Evolutionary conservation across 306 rosid genomes (phyloP).

Genomic region (Quercus aquifolioides): DNA sequence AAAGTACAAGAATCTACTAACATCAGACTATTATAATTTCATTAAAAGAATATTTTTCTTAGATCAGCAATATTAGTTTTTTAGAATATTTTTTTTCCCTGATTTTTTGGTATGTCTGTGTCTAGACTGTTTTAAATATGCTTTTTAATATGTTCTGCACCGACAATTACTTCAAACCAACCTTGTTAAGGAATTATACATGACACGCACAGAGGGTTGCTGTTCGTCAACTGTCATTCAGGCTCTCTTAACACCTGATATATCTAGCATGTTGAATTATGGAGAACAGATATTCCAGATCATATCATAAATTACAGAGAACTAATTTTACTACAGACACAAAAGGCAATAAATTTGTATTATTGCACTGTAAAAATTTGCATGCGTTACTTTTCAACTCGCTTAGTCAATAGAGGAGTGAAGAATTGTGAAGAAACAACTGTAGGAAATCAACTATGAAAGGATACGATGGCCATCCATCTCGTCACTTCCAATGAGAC

Average conservation of each 20-base stretch:
- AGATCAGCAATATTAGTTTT: too few relatives aligned
- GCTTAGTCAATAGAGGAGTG: not conserved
- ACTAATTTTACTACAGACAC: not conserved
- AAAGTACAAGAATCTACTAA: too few relatives aligned
- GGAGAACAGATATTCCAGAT: slow-evolving; percentile 31
- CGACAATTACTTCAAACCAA: slow-evolving; percentile 31
- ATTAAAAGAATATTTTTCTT: too few relatives aligned
- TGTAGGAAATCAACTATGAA: slow-evolving; percentile 6
- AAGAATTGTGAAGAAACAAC: not conserved
- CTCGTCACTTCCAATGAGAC: slow-evolving; percentile 26
- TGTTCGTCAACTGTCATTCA: slow-evolving; percentile 52
- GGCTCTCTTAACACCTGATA: slow-evolving; percentile 71
- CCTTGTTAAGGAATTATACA: slow-evolving; percentile 73
- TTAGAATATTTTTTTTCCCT: too few relatives aligned
- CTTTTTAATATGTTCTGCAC: not conserved
- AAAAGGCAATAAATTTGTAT: not conserved
- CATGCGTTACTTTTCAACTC: not conserved
- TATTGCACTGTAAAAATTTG: slow-evolving; percentile 1
- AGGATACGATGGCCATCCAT: slow-evolving; percentile 51
- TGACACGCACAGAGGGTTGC: slow-evolving; percentile 65
- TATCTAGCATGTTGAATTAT: slow-evolving; percentile 40
- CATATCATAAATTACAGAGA: slow-evolving; percentile 1
- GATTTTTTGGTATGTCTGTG: too few relatives aligned
- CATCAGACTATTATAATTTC: too few relatives aligned
- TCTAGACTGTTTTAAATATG: too few relatives aligned